Evolutionary conservation across 2,329 filamentous ascomycete species (phyloP).

Genomic region (Colletotrichum sp.): DNA sequence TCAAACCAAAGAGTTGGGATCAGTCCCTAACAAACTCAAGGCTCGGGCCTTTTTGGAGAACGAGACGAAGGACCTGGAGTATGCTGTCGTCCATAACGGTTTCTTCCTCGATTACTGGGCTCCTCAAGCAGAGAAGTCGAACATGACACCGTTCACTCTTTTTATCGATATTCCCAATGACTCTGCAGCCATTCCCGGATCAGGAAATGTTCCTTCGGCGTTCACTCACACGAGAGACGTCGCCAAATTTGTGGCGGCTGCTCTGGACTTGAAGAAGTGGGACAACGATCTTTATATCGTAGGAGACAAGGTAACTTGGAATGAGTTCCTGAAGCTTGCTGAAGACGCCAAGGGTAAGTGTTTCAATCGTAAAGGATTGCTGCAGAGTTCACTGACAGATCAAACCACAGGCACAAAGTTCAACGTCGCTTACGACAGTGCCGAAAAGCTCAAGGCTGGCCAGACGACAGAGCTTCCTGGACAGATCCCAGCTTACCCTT

Average conservation of each 20-base stretch:
- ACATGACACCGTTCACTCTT: constrained; percentile 43
- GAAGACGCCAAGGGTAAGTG: constrained; percentile 39
- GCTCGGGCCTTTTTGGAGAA: constrained; percentile 28
- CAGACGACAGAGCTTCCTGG: constrained; percentile 37
- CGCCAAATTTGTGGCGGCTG: constrained; percentile 46
- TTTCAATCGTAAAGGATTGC: neutral
- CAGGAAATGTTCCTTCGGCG: constrained; percentile 46
- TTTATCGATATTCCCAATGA: constrained; percentile 49
- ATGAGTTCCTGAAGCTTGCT: constrained; percentile 46
- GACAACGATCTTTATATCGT: constrained; percentile 38
- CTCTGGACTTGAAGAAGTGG: constrained; percentile 49
- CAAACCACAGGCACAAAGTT: constrained; percentile 33
- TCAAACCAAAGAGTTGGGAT: neutral
- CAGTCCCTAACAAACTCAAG: constrained; percentile 5
- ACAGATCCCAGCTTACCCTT: constrained; percentile 27
- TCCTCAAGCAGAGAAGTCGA: constrained; percentile 37
- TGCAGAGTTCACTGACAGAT: neutral
- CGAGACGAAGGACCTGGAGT: constrained; percentile 36
- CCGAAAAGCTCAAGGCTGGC: constrained; percentile 36
- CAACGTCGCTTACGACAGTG: constrained; percentile 34
- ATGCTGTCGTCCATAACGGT: constrained; percentile 42
- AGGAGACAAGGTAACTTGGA: constrained; percentile 48
- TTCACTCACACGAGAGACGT: constrained; percentile 57
- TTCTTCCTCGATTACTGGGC: constrained; percentile 53
- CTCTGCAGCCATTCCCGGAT: constrained; percentile 52